Conservation (phyloP, 305 asterid species). For the Striga hermonthica region DNA sequence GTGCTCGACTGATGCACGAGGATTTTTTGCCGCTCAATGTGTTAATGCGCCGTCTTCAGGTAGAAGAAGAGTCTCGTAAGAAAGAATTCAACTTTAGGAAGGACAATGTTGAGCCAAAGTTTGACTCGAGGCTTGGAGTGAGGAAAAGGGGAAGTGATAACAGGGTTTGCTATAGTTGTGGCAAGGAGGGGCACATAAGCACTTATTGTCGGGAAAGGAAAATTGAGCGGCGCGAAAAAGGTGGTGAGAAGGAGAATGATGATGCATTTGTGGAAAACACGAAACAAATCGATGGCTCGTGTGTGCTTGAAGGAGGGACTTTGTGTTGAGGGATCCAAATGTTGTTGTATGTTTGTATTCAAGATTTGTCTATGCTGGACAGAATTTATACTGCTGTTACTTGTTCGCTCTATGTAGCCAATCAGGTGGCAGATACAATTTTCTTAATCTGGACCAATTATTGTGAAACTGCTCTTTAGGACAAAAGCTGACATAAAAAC, state of each 20-base stretch:
- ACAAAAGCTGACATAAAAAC: no score
- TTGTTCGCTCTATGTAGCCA: no score
- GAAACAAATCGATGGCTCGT: not conserved
- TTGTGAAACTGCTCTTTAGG: no score
- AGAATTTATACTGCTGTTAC: no score
- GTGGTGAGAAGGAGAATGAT: slow-evolving; percentile 25
- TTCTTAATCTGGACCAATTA: no score
- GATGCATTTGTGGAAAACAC: slow-evolving; percentile 21
- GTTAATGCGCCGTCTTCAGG: slow-evolving; percentile 50
- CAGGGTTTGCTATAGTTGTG: slow-evolving; percentile 45
- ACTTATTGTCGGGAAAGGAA: slow-evolving; percentile 42
- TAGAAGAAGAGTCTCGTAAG: slow-evolving; percentile 55
- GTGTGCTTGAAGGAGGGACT: not conserved
- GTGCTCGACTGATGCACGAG: slow-evolving; percentile 50
- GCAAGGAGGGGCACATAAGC: slow-evolving; percentile 51
- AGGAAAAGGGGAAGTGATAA: slow-evolving; percentile 35
- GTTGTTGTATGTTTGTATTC: not conserved
- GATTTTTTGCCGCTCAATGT: slow-evolving; percentile 42
- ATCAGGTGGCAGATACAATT: no score
- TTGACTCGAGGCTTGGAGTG: slow-evolving; percentile 28
- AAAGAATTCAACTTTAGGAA: slow-evolving; percentile 30
- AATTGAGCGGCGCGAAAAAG: slow-evolving; percentile 26
- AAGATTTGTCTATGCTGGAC: not conserved
- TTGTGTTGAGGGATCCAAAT: not conserved
- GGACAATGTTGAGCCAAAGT: slow-evolving; percentile 30